These are phyloP conservation scores for Chondrostereum purpureum DNA, from an alignment of 1,284 basidiomycete genomes.

Conservation along the genomic window DNA sequence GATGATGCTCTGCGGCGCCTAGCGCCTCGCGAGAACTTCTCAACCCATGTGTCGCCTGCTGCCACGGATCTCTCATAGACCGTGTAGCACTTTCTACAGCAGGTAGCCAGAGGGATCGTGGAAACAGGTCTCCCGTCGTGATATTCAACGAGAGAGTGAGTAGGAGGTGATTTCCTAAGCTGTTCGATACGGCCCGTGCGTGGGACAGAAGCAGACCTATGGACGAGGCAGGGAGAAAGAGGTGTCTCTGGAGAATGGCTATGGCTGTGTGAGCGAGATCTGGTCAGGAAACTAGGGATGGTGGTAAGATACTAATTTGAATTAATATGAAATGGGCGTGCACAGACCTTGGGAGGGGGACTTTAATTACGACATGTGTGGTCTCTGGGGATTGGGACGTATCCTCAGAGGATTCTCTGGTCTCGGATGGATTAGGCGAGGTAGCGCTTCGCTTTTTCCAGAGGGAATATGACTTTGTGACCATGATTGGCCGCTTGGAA, in stretches of 20 bases:
- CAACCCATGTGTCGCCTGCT: constrained; percentile 47
- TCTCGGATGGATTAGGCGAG: constrained; percentile 17
- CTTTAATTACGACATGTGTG: constrained; percentile 44
- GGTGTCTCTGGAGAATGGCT: constrained; percentile 24
- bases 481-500: constrained; percentile 38
- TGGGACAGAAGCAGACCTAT: constrained; percentile 24
- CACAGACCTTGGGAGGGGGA: constrained; percentile 49
- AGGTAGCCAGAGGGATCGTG: constrained; percentile 53
- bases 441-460: constrained; percentile 44
- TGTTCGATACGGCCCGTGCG: constrained; percentile 2
- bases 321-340: constrained; percentile 1
- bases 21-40: constrained; percentile 56
- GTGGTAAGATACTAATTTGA: constrained; percentile 17
- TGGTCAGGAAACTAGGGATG: constrained; percentile 27
- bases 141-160: not conserved
- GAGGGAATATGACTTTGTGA: constrained; percentile 47
- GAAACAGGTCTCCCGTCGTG: constrained; percentile 1
- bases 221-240: constrained; percentile 41
- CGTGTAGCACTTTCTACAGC: constrained; percentile 46
- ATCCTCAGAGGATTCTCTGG: constrained; percentile 22
- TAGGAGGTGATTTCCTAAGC: constrained; percentile 10
- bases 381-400: constrained; percentile 27
- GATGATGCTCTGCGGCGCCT: constrained; percentile 49
- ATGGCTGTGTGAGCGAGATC: constrained; percentile 27
- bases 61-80: constrained; percentile 41